Percentiles rank a stretch among this genome's conserved stretches.
phyloP scores from a whole-genome alignment of 257 asterid species.

The Jasminum sambac region DNA sequence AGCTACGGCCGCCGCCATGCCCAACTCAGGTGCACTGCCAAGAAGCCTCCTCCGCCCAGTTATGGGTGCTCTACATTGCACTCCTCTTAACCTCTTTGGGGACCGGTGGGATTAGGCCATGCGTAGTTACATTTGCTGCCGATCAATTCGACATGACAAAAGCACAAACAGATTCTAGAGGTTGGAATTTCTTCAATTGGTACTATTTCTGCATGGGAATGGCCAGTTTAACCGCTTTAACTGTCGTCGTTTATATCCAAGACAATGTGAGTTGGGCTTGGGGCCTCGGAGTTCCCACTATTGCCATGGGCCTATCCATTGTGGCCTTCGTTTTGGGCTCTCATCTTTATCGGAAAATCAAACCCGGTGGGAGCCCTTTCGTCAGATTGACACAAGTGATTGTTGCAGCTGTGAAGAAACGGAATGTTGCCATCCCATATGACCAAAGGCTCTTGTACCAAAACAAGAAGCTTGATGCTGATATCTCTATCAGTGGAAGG shows the following conservation, averaged over 20 bases:
- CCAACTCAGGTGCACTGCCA: constrained; percentile 69
- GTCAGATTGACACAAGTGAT: constrained; percentile 63
- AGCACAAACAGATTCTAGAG: constrained; percentile 43
- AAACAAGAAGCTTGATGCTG: constrained; percentile 62
- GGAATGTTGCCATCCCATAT: constrained; percentile 33
- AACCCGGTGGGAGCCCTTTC: constrained; percentile 86
- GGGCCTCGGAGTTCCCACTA: constrained; percentile 90
- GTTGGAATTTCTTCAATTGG: constrained; percentile 87
- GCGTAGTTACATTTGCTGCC: constrained; percentile 78
- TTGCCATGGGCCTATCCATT: constrained; percentile 61
- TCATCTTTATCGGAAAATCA: constrained; percentile 53
- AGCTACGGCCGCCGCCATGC: constrained; percentile 75
- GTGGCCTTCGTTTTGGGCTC: constrained; percentile 56
- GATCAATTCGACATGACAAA: constrained; percentile 79
- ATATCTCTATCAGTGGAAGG: constrained; percentile 58
- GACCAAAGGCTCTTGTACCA: constrained; percentile 45
- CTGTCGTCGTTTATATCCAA: constrained; percentile 79
- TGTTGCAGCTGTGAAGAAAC: constrained; percentile 62
- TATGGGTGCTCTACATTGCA: constrained; percentile 56
- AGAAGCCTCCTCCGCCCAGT: constrained; percentile 64
- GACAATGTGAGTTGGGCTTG: constrained; percentile 81
- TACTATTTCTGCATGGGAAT: constrained; percentile 71
- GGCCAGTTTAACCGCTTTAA: constrained; percentile 70
- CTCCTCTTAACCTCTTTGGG: constrained; percentile 69
- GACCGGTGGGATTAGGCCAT: constrained; percentile 75